Evolutionary conservation across 495 filamentous ascomycete genomes (phyloP), one percentile per base, ranked within the genome.

Genomic region (Aspergillus avenaceus): DNA sequence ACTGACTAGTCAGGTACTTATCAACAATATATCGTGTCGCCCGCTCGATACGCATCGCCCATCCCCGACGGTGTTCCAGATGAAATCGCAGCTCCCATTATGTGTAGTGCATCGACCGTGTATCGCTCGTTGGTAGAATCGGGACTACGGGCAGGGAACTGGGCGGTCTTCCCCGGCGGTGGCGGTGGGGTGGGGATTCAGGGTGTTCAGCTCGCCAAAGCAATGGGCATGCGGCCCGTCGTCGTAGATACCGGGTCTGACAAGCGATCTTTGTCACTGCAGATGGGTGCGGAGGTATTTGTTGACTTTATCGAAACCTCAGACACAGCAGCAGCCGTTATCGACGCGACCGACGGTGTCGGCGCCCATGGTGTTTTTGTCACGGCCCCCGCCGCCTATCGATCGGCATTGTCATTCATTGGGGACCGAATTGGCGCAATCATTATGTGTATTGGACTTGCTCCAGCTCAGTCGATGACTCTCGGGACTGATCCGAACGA

Each of bases 101-200:
- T 83, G 56, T 84, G 80, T 64, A 81, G 76, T 22, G 78, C 79
- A 2, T 70, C 80, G 11, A 82, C 80, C 8, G 69, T 76, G 2
- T 80, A 82, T 54, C 67, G 74, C 13, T 81, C 75, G 9, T 61
- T 83, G 14, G 56, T 68, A 8, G 83, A 84, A 54, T 74, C 72
- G 11, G 70, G 72, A 38, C 80, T 82, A 7, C 66, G 71, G 42
- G 59, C 74, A 3, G 84, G 84, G 3, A 68, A 84, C 37, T 85
- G 75, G 75, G 76, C 86, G 5, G 82, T 84, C 0, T 78, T 71
- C 22, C 63, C 67, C 2, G 67, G 63, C 8, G 63, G 68, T 2
- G 83, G 84, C 31, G 84, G 83, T 36, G 83, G 84, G 13, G 73
- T 86, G 5, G 84, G 84, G 14, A 79, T 84, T 58, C 65, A 84